A percentile compares a stretch with the other conserved stretches of the same genome.
Evolutionary conservation across 768 basidiomycete genomes (phyloP).

Genomic region (Phlebiopsis flavidoalba): DNA sequence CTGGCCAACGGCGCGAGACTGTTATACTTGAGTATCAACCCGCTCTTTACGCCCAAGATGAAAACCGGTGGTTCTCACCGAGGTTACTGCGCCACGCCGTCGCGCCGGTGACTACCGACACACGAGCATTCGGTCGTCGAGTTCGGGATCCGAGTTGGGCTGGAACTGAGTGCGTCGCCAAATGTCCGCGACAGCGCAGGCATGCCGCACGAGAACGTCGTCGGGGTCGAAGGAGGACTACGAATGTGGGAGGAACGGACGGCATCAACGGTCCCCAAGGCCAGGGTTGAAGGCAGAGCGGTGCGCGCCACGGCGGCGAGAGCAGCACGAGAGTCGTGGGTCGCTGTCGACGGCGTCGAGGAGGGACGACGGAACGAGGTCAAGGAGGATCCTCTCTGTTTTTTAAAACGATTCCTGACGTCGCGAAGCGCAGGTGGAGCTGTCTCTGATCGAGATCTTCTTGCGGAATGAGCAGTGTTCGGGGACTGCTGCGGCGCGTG

Average conservation of each 20-base stretch:
- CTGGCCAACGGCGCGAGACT: background rate
- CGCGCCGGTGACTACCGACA: conserved; percentile 15
- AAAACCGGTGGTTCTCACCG: conserved; percentile 10
- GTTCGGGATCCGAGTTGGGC: conserved; percentile 26
- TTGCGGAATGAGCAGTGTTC: background rate
- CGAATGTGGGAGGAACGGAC: conserved; percentile 19
- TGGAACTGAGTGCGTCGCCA: conserved; percentile 6
- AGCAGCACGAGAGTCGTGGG: background rate
- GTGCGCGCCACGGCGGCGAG: background rate
- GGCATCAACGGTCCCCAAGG: conserved; percentile 16
- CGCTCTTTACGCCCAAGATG: background rate
- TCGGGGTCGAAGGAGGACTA: conserved; percentile 8
- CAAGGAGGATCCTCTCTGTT: background rate
- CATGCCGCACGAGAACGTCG: background rate
- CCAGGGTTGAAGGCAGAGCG: background rate
- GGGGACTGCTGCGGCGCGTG: background rate
- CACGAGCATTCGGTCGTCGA: conserved; percentile 22
- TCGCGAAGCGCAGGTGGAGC: background rate
- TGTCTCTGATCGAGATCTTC: background rate
- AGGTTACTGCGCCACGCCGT: conserved; percentile 15
- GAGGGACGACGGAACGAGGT: background rate
- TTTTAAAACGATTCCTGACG: background rate
- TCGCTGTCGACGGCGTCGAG: conserved; percentile 1
- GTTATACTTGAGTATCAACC: background rate
- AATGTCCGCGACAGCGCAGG: conserved; percentile 5